Evolutionary conservation across 164 flowering plant species (phyloP).

Genomic region (Annona cherimola): DNA sequence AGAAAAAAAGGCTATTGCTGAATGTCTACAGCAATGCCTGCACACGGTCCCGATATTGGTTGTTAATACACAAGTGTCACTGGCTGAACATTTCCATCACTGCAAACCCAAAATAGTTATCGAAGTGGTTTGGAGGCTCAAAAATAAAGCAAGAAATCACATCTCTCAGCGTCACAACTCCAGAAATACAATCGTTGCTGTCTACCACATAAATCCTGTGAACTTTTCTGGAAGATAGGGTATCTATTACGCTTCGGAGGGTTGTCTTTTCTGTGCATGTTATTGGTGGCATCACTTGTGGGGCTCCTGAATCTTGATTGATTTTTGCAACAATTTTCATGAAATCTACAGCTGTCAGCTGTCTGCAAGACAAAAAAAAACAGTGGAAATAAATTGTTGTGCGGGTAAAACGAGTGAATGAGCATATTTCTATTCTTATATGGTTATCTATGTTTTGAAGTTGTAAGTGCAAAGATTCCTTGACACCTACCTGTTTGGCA

Average conservation of each 20-base stretch:
- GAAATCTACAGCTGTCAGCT: constrained; percentile 69
- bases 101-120: constrained; percentile 46
- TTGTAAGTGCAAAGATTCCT: too few species aligned
- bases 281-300: constrained; percentile 41
- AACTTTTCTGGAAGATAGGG: constrained; percentile 57
- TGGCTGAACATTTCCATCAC: constrained; percentile 45
- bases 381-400: neutral
- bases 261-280: constrained; percentile 57
- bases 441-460: too few species aligned
- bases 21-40: neutral
- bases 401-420: neutral
- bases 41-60: constrained; percentile 1
- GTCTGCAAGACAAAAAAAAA: constrained; percentile 34
- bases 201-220: constrained; percentile 70
- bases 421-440: too few species aligned
- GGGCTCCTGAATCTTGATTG: constrained; percentile 27
- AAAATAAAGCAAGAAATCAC: constrained; percentile 82
- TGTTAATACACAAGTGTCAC: constrained; percentile 19
- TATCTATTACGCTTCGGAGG: constrained; percentile 57
- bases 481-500: too few species aligned
- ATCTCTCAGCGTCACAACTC: constrained; percentile 85
- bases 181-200: constrained; percentile 38
- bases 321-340: constrained; percentile 37
- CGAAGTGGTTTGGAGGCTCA: constrained; percentile 77
- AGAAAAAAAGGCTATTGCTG: neutral